Evolutionary conservation across 345 rosid species (phyloP).

Genomic region (Arabidopsis arenosa): DNA sequence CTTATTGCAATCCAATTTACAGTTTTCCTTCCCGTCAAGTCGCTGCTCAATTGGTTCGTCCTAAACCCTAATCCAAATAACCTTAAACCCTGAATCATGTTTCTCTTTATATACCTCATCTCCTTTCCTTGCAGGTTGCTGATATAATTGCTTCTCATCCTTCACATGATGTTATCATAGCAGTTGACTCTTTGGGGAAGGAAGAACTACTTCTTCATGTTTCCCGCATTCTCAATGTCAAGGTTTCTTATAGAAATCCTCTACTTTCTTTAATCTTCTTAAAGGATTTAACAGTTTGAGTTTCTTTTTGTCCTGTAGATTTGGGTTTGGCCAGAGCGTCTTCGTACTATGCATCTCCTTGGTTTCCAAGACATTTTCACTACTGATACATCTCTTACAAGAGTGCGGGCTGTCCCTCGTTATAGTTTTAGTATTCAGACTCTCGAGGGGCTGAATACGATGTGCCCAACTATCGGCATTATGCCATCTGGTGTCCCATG

Average conservation of each 20-base stretch:
- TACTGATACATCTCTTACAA: slow-evolving; percentile 66
- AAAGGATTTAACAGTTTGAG: no score
- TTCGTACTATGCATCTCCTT: slow-evolving; percentile 80
- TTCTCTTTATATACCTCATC: not conserved
- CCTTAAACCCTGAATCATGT: not conserved
- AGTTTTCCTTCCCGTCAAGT: slow-evolving; percentile 62
- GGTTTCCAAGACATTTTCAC: slow-evolving; percentile 71
- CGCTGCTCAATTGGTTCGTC: slow-evolving; percentile 63
- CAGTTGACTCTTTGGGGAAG: slow-evolving; percentile 72
- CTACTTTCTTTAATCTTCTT: not conserved
- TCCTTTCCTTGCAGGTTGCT: slow-evolving; percentile 52
- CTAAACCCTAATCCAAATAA: not conserved
- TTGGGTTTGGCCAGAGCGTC: slow-evolving; percentile 97
- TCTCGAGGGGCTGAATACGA: slow-evolving; percentile 64
- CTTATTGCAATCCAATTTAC: slow-evolving; percentile 72
- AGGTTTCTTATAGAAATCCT: slow-evolving; percentile 44
- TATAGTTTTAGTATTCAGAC: slow-evolving; percentile 76
- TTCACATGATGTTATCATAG: slow-evolving; percentile 69
- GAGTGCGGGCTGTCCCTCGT: slow-evolving; percentile 88
- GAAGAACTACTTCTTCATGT: slow-evolving; percentile 71
- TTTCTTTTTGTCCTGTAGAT: slow-evolving; percentile 44
- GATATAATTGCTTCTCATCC: slow-evolving; percentile 74
- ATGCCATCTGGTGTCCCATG: slow-evolving; percentile 94
- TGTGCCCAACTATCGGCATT: slow-evolving; percentile 74
- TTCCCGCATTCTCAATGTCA: slow-evolving; percentile 56